A percentile compares a stretch with the other conserved stretches of the same genome.
These are phyloP conservation scores for Fusarium albidum DNA, from an alignment of 2,329 filamentous ascomycete species.

Conservation along the genomic window DNA sequence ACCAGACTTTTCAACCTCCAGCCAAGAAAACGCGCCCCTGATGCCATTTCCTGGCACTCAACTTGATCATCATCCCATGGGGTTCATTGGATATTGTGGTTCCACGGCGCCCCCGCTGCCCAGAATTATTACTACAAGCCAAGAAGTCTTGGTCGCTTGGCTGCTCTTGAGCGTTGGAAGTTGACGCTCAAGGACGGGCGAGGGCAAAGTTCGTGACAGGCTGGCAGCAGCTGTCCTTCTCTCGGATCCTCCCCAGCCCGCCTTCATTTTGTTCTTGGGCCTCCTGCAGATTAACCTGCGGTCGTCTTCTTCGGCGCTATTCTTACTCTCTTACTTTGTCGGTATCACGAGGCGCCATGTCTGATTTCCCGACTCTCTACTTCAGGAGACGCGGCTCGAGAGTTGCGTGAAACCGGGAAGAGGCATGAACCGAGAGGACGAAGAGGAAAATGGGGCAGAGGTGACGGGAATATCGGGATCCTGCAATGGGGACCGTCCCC, in stretches of 20 bases:
- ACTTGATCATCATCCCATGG: background rate
- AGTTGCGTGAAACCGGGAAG: too few species aligned
- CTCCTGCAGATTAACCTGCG: background rate
- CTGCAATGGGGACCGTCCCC: background rate
- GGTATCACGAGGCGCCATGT: background rate
- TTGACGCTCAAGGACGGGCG: background rate
- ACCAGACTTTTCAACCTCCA: slow-evolving; percentile 6
- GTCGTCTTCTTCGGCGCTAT: background rate
- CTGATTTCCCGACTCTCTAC: too few species aligned
- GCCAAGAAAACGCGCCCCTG: slow-evolving; percentile 16
- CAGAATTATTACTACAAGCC: slow-evolving; percentile 12
- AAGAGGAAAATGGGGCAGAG: too few species aligned
- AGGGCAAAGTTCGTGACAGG: background rate
- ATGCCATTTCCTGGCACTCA: slow-evolving; percentile 5
- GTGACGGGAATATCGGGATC: too few species aligned
- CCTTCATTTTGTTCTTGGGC: background rate
- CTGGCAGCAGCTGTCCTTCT: slow-evolving; percentile 1
- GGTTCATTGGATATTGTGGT: slow-evolving; percentile 1
- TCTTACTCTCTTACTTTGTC: background rate
- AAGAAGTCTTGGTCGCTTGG: slow-evolving; percentile 26
- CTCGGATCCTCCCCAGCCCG: background rate
- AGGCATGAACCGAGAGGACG: too few species aligned
- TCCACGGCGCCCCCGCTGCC: slow-evolving; percentile 1
- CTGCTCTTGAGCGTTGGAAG: slow-evolving; percentile 7
- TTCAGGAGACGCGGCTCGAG: too few species aligned